Evolutionary conservation across 2,329 filamentous ascomycete species (phyloP), one percentile per base, ranked within the genome.

Genomic region (Diaporthe longicolla): DNA sequence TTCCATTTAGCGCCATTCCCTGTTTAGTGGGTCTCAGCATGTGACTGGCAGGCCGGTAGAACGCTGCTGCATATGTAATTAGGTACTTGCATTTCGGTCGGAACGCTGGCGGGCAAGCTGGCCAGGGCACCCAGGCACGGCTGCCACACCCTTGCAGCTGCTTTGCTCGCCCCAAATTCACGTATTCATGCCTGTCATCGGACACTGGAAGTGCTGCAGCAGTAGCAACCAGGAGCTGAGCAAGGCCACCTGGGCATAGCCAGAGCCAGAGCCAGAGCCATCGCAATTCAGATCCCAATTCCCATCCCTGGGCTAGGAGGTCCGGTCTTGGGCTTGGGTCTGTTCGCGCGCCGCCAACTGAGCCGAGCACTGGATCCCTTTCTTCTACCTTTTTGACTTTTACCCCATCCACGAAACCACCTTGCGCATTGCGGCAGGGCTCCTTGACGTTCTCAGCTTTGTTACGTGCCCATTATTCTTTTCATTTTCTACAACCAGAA

Each of bases 351-450:
- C 45, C 63, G 63, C 63, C 63, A 68, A 54, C 45, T 40, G 63
- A 68, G 48, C 63, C 63, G 48, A 54, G 63, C 63, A 68, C 48
- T 68, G 63, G 21, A 54, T 68, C 63, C 63, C 63, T 68, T 68
- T 68, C 63, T 68, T 68, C 63, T 48, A 68, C 63, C 63, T 68
- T 68, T 54, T 68, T 68, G 63, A 68, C 63, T 68, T 68, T 68
- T 68, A 68, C 63, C 63, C 63, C 63, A 68, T 68, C 48, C 48
- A 54, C 63, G 63, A 68, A 68, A 68, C 63, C 63, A 54, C 63
- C 63, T 68, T 68, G 48, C 63, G 32, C 52, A 48, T 40, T 37
- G 63, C 63, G 63, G 63, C 63, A 68, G 48, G 48, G 63, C 63
- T 68, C 29, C 63, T 68, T 40, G 48, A 40, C 70, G 8, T 45